Evolutionary conservation across 192 early-diverging fungal species (phyloP).

Genomic region (Entophlyctis luteolus): DNA sequence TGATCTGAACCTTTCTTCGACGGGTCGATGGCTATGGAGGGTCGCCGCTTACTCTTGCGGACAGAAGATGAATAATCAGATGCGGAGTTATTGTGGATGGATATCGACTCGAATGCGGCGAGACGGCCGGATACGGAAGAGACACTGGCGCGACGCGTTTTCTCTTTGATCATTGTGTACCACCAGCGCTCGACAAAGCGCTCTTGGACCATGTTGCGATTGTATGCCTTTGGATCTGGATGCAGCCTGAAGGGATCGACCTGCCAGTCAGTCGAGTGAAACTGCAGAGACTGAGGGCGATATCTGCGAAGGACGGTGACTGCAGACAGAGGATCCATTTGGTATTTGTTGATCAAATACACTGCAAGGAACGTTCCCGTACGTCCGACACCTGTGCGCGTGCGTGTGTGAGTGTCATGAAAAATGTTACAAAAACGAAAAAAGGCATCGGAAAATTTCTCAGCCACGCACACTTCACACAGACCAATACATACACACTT

Average conservation of each 20-base stretch:
- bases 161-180: conserved; percentile 10
- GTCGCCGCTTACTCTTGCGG: conserved; percentile 7
- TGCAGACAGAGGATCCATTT: conserved; percentile 34
- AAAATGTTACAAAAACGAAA: no score
- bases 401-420: conserved; percentile 1
- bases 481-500: not conserved
- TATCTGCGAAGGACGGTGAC: conserved; percentile 30
- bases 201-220: conserved; percentile 40
- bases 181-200: conserved; percentile 40
- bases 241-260: conserved; percentile 36
- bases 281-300: conserved; percentile 50
- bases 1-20: not conserved
- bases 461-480: not conserved
- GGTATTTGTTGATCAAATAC: conserved; percentile 46
- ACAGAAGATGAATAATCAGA: not conserved
- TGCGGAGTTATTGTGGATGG: not conserved
- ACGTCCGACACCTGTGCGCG: conserved; percentile 40
- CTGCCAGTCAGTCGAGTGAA: conserved; percentile 44
- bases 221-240: conserved; percentile 27
- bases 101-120: not conserved
- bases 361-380: conserved; percentile 48
- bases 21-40: conserved; percentile 1
- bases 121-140: not conserved
- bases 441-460: no score
- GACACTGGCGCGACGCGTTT: not conserved